Evolutionary conservation across 768 basidiomycete species (phyloP).

Genomic region (Termitomyces sp.): DNA sequence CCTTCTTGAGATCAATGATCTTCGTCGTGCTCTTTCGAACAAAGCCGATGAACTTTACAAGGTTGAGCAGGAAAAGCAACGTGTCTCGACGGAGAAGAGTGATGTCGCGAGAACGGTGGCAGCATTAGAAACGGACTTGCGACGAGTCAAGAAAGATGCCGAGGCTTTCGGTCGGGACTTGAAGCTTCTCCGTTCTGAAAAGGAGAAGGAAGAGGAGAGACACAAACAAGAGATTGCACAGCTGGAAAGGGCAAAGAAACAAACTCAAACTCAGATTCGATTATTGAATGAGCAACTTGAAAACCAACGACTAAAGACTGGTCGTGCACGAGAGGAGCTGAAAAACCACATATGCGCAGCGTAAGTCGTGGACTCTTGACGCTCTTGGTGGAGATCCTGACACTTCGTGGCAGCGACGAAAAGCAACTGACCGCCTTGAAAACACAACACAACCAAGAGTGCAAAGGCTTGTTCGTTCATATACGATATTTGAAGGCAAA

Average conservation of each 20-base stretch:
- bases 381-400: background rate
- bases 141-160: constrained; percentile 69
- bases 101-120: constrained; percentile 65
- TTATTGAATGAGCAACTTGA: constrained; percentile 64
- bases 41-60: constrained; percentile 59
- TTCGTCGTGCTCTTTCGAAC: constrained; percentile 58
- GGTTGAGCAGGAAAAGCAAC: constrained; percentile 58
- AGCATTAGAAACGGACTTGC: constrained; percentile 65
- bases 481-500: constrained; percentile 91
- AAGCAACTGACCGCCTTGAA: constrained; percentile 48
- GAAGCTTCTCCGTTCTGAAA: constrained; percentile 58
- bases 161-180: constrained; percentile 76
- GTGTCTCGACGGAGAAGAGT: constrained; percentile 54
- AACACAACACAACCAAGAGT: constrained; percentile 74
- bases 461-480: constrained; percentile 86
- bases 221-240: constrained; percentile 50
- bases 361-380: constrained; percentile 31
- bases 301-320: constrained; percentile 42
- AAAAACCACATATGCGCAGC: constrained; percentile 52
- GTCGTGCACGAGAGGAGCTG: constrained; percentile 39
- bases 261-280: constrained; percentile 58
- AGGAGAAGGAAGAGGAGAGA: constrained; percentile 52
- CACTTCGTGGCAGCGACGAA: constrained; percentile 37
- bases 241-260: constrained; percentile 62
- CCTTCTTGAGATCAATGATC: constrained; percentile 67